Conservation (phyloP, 495 filamentous ascomycete genomes). For the Trichoderma reesei region DNA sequence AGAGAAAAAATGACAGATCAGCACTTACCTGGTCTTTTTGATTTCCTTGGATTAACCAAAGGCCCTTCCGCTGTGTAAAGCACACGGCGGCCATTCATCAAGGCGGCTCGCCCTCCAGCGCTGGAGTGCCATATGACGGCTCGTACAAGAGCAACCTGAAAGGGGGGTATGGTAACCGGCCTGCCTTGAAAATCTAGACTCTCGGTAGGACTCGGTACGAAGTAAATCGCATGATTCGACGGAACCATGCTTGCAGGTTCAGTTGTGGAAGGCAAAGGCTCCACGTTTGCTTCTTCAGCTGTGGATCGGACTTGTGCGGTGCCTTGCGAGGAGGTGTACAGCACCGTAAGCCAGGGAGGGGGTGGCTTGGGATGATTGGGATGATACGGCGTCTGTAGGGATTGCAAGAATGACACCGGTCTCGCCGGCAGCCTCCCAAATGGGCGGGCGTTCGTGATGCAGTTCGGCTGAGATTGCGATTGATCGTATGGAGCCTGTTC, state of each 20-base stretch:
- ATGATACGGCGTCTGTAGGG: not conserved
- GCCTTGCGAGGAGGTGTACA: not conserved
- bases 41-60: no score
- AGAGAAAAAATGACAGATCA: no score
- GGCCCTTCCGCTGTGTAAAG: no score
- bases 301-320: not conserved
- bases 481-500: not conserved
- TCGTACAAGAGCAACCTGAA: no score
- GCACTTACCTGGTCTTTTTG: no score
- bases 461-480: not conserved
- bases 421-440: not conserved
- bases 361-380: not conserved
- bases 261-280: not conserved
- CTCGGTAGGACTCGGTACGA: not conserved
- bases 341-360: not conserved
- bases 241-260: not conserved
- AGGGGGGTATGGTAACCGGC: no score
- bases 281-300: conserved; percentile 2
- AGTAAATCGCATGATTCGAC: not conserved
- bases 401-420: not conserved
- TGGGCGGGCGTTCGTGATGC: not conserved
- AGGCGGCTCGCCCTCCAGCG: no score
- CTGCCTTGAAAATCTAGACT: no score
- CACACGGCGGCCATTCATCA: no score
- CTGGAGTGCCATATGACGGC: no score